Evolutionary conservation across 1,284 basidiomycete species (phyloP).

Genomic region (Phaffia rhodozyma): DNA sequence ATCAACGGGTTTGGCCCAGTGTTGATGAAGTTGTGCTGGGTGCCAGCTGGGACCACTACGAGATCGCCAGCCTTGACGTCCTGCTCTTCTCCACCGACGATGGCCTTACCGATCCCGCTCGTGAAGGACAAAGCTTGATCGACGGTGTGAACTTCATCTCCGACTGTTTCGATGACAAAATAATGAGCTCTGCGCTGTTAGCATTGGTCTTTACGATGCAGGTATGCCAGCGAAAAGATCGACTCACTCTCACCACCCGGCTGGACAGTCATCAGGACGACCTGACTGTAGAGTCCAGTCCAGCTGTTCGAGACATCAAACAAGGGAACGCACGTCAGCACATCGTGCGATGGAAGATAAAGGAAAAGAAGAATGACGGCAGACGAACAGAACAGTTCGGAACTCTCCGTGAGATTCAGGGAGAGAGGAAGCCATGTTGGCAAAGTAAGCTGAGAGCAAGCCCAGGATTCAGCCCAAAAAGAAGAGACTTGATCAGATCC

Average conservation of each 20-base stretch:
- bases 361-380: conserved; percentile 21
- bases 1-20: conserved; percentile 31
- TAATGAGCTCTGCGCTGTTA: neutral
- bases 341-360: neutral
- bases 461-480: too few species aligned
- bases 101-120: conserved; percentile 30
- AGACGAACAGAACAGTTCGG: conserved; percentile 34
- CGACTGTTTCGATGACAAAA: neutral
- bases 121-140: conserved; percentile 35
- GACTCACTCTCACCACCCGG: conserved; percentile 30
- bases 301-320: neutral
- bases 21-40: conserved; percentile 35
- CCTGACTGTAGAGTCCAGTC: conserved; percentile 22
- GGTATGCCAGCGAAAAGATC: neutral
- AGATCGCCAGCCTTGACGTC: conserved; percentile 34
- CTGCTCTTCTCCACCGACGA: conserved; percentile 33
- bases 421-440: conserved; percentile 28
- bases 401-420: conserved; percentile 32
- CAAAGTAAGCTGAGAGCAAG: conserved; percentile 21
- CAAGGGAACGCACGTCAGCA: neutral
- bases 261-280: conserved; percentile 36
- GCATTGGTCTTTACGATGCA: neutral
- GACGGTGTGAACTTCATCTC: conserved; percentile 29
- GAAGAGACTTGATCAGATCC: too few species aligned
- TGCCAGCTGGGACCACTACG: conserved; percentile 35